Evolutionary conservation across 192 early-diverging fungal species (phyloP).

Genomic region (Gryganskiella cystojenkinii): DNA sequence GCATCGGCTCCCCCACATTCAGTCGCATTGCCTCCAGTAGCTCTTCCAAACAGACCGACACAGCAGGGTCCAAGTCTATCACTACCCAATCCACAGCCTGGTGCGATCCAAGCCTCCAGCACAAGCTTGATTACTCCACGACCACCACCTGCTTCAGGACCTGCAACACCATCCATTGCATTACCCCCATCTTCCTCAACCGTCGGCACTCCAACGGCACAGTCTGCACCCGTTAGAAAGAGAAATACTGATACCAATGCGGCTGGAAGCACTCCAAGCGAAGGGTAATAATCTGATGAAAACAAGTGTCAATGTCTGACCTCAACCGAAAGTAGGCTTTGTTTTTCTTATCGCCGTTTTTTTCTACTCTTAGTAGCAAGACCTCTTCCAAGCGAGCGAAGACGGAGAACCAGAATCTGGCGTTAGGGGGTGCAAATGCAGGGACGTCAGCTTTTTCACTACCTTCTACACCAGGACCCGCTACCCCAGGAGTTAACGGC

Average conservation of each 20-base stretch:
- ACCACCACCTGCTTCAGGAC: slow-evolving; percentile 16
- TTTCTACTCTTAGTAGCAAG: slow-evolving; percentile 17
- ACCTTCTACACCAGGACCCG: slow-evolving; percentile 14
- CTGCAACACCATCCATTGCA: not conserved
- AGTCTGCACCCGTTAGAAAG: slow-evolving; percentile 40
- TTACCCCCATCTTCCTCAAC: slow-evolving; percentile 6
- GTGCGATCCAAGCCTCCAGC: not conserved
- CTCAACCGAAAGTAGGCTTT: not conserved
- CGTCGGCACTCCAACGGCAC: not conserved
- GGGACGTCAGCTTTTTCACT: slow-evolving; percentile 4
- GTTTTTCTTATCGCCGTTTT: not conserved
- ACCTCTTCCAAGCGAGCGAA: slow-evolving; percentile 29
- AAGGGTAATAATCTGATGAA: slow-evolving; percentile 12
- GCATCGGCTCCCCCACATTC: not conserved
- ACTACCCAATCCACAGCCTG: slow-evolving; percentile 1
- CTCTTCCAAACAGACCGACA: not conserved
- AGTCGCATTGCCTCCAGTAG: slow-evolving; percentile 16
- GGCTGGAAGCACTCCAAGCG: not conserved
- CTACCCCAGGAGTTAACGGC: slow-evolving; percentile 3
- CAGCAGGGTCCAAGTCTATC: not conserved
- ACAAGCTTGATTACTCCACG: not conserved
- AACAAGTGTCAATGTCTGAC: not conserved
- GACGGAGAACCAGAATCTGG: slow-evolving; percentile 23
- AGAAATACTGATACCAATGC: slow-evolving; percentile 20
- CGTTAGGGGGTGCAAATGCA: slow-evolving; percentile 10